A percentile compares a stretch with the other conserved stretches of the same genome.
Evolutionary conservation across 192 early-diverging fungal species (phyloP).

Genomic region (Mortierella antarctica): DNA sequence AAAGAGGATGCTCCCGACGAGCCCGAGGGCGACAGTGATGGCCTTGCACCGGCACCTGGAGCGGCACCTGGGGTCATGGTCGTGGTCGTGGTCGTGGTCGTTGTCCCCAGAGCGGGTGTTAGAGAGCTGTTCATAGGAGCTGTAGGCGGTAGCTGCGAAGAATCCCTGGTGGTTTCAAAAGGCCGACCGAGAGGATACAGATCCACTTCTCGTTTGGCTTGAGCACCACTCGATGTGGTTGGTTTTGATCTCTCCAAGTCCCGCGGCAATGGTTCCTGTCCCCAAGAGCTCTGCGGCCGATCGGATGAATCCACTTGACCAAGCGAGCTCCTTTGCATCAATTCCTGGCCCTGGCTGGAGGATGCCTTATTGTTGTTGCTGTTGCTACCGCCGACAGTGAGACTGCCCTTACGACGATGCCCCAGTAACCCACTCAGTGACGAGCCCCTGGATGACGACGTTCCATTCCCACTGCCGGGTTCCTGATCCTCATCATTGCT

Average conservation of each 20-base stretch:
- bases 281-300: not conserved
- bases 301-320: not conserved
- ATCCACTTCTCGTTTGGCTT: conserved; percentile 2
- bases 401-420: conserved; percentile 16
- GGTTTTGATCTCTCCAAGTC: conserved; percentile 1
- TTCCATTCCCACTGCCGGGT: not conserved
- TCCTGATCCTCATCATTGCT: conserved; percentile 19
- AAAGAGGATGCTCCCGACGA: not conserved
- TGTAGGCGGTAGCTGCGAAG: not conserved
- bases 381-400: conserved; percentile 1
- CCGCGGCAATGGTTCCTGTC: not conserved
- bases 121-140: not conserved
- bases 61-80: not conserved
- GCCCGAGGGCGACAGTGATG: not conserved
- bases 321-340: not conserved
- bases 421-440: conserved; percentile 11
- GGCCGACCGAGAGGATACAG: conserved; percentile 23
- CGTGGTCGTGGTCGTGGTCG: not conserved
- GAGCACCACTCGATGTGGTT: not conserved
- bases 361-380: not conserved
- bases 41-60: not conserved
- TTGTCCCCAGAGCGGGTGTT: too few relatives aligned
- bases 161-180: not conserved
- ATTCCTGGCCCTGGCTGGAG: not conserved
- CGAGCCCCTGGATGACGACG: not conserved